Percentiles rank a stretch among this genome's conserved stretches.
phyloP scores from a whole-genome alignment of 2,329 filamentous ascomycete genomes.

The Nemania serpens region DNA sequence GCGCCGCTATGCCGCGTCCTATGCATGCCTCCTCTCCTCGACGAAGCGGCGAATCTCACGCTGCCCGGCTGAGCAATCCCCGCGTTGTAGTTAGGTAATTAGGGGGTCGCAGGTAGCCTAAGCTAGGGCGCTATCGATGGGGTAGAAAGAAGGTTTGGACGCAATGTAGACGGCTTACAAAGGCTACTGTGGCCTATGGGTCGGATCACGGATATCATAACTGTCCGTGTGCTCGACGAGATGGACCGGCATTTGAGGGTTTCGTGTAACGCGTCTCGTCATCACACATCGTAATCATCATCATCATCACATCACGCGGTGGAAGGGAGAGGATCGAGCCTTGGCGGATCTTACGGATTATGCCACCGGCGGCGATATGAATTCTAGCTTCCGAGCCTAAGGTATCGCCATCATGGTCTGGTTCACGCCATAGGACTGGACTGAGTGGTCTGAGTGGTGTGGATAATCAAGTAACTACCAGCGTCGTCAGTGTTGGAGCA shows the following conservation, averaged over 20 bases:
- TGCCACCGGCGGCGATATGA: neutral
- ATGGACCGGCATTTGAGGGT: neutral
- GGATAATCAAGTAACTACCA: neutral
- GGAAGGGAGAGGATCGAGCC: neutral
- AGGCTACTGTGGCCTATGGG: conserved; percentile 2
- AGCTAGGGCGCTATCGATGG: neutral
- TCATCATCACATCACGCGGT: neutral
- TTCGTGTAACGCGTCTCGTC: conserved; percentile 1
- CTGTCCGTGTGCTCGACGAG: neutral
- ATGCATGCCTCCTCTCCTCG: neutral
- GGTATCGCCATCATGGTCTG: neutral
- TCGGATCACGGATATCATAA: neutral
- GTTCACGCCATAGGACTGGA: neutral
- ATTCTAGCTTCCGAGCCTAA: neutral
- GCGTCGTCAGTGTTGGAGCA: neutral
- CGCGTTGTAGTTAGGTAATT: neutral
- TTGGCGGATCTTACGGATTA: neutral
- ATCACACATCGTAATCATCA: too few species aligned
- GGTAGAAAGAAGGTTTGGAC: neutral
- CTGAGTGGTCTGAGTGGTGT: too few species aligned
- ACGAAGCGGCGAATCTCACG: neutral
- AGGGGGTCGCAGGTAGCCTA: neutral
- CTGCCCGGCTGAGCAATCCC: conserved; percentile 1
- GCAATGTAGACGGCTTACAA: neutral
- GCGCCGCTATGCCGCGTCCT: neutral